A percentile compares a stretch with the other conserved stretches of the same genome.
phyloP scores from a whole-genome alignment of 2,329 filamentous ascomycete genomes.

The Fusarium longipes region DNA sequence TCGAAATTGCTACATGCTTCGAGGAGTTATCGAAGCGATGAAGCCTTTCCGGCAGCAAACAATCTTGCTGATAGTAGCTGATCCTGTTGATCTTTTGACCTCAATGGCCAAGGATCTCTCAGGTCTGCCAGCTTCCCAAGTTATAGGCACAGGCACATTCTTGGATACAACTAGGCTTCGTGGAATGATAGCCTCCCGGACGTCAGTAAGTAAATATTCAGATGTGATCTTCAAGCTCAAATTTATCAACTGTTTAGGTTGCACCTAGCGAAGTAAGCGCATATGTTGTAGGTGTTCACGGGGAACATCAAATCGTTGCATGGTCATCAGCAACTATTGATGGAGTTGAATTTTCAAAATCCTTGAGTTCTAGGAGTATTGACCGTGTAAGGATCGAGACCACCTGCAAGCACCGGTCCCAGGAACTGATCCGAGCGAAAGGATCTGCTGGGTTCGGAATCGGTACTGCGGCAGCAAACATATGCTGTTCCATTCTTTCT shows the following conservation, averaged over 20 bases:
- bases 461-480: conserved; percentile 58
- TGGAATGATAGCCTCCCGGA: conserved; percentile 53
- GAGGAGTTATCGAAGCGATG: conserved; percentile 60
- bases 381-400: conserved; percentile 53
- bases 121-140: conserved; percentile 64
- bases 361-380: conserved; percentile 13
- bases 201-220: conserved; percentile 12
- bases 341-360: conserved; percentile 28
- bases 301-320: conserved; percentile 37
- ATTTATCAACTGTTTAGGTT: no score
- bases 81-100: conserved; percentile 66
- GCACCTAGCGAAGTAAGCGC: conserved; percentile 16
- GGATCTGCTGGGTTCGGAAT: conserved; percentile 64
- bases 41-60: conserved; percentile 59
- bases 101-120: conserved; percentile 60
- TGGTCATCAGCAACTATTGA: conserved; percentile 43
- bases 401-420: conserved; percentile 59
- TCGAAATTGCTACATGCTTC: conserved; percentile 60
- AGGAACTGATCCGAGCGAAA: conserved; percentile 61
- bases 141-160: conserved; percentile 65
- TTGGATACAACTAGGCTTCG: conserved; percentile 63
- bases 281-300: conserved; percentile 42
- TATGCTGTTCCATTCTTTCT: conserved; percentile 63
- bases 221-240: no score
- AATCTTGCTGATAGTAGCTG: conserved; percentile 63